Base-by-base conservation (phyloP, 257 asterid species). In the Nicotiana tabacum region DNA sequence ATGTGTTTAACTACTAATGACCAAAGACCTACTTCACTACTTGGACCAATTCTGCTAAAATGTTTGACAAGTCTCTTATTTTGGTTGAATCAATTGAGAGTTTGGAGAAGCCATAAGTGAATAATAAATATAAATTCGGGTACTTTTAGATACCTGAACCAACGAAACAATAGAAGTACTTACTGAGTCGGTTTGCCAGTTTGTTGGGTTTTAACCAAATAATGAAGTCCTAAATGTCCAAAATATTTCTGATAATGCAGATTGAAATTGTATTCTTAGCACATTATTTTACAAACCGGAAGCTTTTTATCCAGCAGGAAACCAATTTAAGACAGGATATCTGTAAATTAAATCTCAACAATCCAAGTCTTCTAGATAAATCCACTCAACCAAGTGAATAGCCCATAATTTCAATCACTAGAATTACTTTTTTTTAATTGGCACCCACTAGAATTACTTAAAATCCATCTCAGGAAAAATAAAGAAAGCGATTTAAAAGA, bases 351-450 rank as follows among this genome's bases (percentile, higher is more conserved):
- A 39, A 37, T 6, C 77, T n/a, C 77, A 69, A 69, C 57, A 69
- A 69, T 69, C 57, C 77, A 69, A 69, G 77, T 69, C 10, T 69
- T 69, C 77, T n/a, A 37, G 77, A 69, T 9, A 68, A 18, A 37
- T 68, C 55, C n/a, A 69, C 43, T 69, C 56, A 37, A 43, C 43
- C 57, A 39, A 69, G 32, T 69, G 33, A 39, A 69, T 69, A 53
- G 57, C 16, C 17, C 57, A 13, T 53, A 53, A 53, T 53, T 48
- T 53, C 57, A 53, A 53, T 53, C 5, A 12, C 17, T 53, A 53
- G 57, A 53, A 13, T 51, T 51, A 13, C 57, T 51, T 51, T 39
- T 37, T 39, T 7, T 39, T 39, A 39, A 39, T 39, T 39, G 46
- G 46, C 7, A 39, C 9, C 76, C 55, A 35, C 55, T 68, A 68